Evolutionary conservation across 2,329 filamentous ascomycete genomes (phyloP).

Genomic region (Eurotiales sp.): DNA sequence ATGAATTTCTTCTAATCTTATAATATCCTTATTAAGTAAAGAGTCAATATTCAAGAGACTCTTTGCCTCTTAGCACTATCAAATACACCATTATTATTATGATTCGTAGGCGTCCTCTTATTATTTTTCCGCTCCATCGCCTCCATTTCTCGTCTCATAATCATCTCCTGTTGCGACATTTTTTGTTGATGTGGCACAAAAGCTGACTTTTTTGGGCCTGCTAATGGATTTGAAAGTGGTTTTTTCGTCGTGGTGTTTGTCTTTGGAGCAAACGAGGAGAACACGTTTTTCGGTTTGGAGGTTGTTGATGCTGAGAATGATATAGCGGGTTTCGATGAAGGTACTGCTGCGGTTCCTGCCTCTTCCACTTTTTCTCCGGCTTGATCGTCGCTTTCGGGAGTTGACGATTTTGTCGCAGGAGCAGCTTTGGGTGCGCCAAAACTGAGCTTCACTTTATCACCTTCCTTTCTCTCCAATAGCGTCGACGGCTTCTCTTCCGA

Average conservation of each 20-base stretch:
- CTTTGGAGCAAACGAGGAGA: slow-evolving; percentile 54
- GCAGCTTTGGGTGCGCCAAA: slow-evolving; percentile 48
- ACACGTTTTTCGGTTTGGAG: slow-evolving; percentile 12
- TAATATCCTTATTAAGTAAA: neutral
- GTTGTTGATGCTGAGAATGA: slow-evolving; percentile 3
- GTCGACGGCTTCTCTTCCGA: slow-evolving; percentile 39
- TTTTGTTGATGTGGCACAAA: slow-evolving; percentile 64
- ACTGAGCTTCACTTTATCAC: slow-evolving; percentile 71
- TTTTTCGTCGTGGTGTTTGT: slow-evolving; percentile 62
- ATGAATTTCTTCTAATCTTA: neutral
- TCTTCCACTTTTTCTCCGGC: neutral
- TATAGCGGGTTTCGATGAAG: neutral
- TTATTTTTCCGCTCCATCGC: slow-evolving; percentile 59
- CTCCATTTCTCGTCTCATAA: slow-evolving; percentile 74
- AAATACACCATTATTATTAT: slow-evolving; percentile 17
- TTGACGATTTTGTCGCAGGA: slow-evolving; percentile 19
- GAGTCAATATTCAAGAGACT: slow-evolving; percentile 24
- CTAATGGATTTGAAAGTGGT: slow-evolving; percentile 61
- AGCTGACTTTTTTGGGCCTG: slow-evolving; percentile 60
- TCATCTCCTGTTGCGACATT: slow-evolving; percentile 82
- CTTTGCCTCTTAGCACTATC: slow-evolving; percentile 33
- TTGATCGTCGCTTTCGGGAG: neutral
- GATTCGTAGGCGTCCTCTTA: neutral
- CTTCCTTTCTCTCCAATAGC: slow-evolving; percentile 55
- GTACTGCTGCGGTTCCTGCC: neutral